These are phyloP conservation scores for Lactarius sanguifluus DNA, from an alignment of 768 basidiomycete species.

Conservation along the genomic window DNA sequence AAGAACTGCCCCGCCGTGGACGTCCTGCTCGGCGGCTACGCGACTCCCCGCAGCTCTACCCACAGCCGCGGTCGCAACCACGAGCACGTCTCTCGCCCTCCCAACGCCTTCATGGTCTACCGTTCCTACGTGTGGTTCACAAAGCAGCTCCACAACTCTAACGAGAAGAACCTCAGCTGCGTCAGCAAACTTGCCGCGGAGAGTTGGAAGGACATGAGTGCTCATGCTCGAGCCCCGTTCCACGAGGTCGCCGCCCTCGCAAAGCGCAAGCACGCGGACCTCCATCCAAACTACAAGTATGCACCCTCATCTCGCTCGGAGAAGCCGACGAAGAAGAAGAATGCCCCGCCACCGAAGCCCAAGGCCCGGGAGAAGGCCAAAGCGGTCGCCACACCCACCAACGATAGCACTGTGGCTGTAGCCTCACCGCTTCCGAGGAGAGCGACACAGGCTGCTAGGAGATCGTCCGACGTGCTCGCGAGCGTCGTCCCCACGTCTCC, in stretches of 20 bases:
- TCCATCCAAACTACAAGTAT: constrained; percentile 64
- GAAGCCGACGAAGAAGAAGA: constrained; percentile 41
- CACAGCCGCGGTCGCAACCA: constrained; percentile 44
- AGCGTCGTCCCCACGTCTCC: background rate
- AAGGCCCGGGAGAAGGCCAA: constrained; percentile 43
- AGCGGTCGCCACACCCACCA: constrained; percentile 39
- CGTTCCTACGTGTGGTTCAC: constrained; percentile 65
- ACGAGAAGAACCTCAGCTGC: constrained; percentile 70
- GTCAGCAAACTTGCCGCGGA: constrained; percentile 69
- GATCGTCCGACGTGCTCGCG: background rate
- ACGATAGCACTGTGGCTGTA: constrained; percentile 28
- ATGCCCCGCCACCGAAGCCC: constrained; percentile 29
- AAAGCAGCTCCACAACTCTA: constrained; percentile 39
- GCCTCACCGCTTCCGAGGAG: background rate
- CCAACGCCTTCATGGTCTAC: constrained; percentile 86
- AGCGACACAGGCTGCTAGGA: background rate
- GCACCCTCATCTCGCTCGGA: constrained; percentile 45
- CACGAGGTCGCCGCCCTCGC: constrained; percentile 47
- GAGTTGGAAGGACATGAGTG: constrained; percentile 59
- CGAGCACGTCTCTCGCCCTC: constrained; percentile 69
- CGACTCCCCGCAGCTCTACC: constrained; percentile 38
- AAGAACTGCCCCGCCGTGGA: constrained; percentile 26
- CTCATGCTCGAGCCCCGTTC: constrained; percentile 49
- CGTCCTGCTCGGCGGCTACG: constrained; percentile 30
- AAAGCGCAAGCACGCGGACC: constrained; percentile 47